Conservation (phyloP, 345 rosid genomes). For the Mallotus nudiflorus region DNA sequence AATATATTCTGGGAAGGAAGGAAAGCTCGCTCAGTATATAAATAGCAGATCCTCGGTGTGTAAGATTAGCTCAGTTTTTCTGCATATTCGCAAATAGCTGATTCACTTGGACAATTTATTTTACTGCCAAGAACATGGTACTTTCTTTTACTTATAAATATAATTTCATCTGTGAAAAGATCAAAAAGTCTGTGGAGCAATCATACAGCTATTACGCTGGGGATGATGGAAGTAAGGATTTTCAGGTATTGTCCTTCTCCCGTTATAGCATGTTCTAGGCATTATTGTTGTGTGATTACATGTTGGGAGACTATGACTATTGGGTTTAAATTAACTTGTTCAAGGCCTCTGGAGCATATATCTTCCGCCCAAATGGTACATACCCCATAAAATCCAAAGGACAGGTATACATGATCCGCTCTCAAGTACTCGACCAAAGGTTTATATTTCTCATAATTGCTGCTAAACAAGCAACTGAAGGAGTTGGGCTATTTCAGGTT, state of each 20-base stretch:
- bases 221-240: constrained; percentile 72
- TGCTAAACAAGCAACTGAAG: constrained; percentile 6
- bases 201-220: constrained; percentile 79
- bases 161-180: constrained; percentile 10
- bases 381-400: constrained; percentile 29
- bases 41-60: constrained; percentile 60
- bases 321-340: constrained; percentile 16
- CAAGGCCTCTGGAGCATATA: constrained; percentile 96
- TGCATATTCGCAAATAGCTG: not conserved
- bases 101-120: not conserved
- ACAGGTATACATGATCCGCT: constrained; percentile 19
- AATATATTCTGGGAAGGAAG: constrained; percentile 51
- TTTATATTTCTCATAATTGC: not conserved
- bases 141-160: constrained; percentile 21
- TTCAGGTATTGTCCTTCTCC: constrained; percentile 52
- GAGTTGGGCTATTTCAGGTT: constrained; percentile 39
- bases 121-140: not conserved
- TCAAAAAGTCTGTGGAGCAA: constrained; percentile 47
- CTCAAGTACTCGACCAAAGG: not conserved
- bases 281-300: not conserved
- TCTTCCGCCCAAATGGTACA: constrained; percentile 79
- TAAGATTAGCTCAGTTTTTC: not conserved
- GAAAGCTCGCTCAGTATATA: constrained; percentile 55
- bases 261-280: not conserved
- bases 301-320: constrained; percentile 6